Base-by-base conservation (phyloP, 768 basidiomycete species). In the Agrocybe chaxingu region DNA sequence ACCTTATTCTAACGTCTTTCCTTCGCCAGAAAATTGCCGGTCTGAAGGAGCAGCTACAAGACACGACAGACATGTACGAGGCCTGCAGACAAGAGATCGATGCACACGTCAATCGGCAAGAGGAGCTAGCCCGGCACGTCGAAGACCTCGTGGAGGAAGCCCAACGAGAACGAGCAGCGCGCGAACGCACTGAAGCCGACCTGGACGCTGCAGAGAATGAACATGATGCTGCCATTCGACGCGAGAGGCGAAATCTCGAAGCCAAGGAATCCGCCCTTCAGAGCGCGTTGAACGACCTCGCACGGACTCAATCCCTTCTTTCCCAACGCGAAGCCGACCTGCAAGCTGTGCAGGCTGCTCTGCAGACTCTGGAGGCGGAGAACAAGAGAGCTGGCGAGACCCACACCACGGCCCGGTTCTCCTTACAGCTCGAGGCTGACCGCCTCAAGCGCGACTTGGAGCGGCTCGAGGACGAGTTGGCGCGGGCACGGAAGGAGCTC, bases 371-470 rank as follows among this genome's bases (percentile, higher is more conserved):
- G 42, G 92, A 97, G 61, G 72, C 76, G 29, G 91, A 94, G 65
- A 82, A 84, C 18, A 85, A 86, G 68, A 77, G 82, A 50, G 77
- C 86, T 0, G 95, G 95, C 16, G 92, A 96, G 69, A 82, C 85
- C 9, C 88, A 89, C 60, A 87, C 87, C 0, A 86, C 84, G 2
- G 87, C 92, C 18, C 77, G 84, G 39, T 91, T 92, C 71, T 89
- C 89, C 0, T 70, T 98, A 31, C 91, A 97, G 64, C 79, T 98
- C 13, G 95, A 99, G 66, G 75, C 89, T 1, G 96, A 98, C 55
- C 73, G 92, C 2, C 70, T 94, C 43, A 86, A 86, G 65, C 79
- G 94, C 29, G 96, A 99, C 62, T 60, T 97, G 36, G 84, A 86
- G 55, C 73, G 89, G 3, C 73, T 87, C 1, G 89, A 96, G 59